Evolutionary conservation across 345 rosid genomes (phyloP).

Genomic region (Populus pruinosa): DNA sequence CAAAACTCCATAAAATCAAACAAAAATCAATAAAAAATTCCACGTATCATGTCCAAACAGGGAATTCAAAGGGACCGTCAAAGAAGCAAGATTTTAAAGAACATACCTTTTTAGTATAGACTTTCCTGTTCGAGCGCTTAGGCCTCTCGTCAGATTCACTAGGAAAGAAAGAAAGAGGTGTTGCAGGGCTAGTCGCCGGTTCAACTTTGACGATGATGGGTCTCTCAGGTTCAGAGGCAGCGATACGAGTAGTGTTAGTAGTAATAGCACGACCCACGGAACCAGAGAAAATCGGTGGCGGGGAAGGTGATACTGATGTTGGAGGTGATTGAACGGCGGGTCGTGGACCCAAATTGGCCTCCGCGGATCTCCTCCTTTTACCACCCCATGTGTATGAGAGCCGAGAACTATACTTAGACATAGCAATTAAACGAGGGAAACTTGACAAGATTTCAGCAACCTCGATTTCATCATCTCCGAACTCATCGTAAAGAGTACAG

Average conservation of each 20-base stretch:
- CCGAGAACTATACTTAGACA: constrained; percentile 3
- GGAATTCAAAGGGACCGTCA: neutral
- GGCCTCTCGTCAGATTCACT: constrained; percentile 38
- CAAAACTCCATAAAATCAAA: neutral
- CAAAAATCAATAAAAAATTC: neutral
- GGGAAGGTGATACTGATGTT: neutral
- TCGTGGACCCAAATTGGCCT: neutral
- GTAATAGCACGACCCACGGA: neutral
- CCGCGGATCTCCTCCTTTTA: constrained; percentile 29
- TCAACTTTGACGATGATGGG: constrained; percentile 6
- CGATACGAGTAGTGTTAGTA: neutral
- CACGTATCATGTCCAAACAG: neutral
- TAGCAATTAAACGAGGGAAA: constrained; percentile 12
- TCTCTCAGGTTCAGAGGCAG: neutral
- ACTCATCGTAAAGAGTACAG: neutral
- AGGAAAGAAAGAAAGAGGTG: constrained; percentile 36
- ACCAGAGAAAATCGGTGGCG: neutral
- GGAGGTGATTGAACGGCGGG: neutral
- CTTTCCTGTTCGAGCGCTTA: constrained; percentile 21
- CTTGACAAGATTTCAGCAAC: constrained; percentile 26
- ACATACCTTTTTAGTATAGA: constrained; percentile 25
- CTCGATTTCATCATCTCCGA: constrained; percentile 15
- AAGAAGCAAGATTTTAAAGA: neutral
- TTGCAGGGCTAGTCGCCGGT: constrained; percentile 32
- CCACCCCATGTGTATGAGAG: constrained; percentile 25